phyloP scores from a whole-genome alignment of 139 green algal species.

The Raphidocelis subcapitata region DNA sequence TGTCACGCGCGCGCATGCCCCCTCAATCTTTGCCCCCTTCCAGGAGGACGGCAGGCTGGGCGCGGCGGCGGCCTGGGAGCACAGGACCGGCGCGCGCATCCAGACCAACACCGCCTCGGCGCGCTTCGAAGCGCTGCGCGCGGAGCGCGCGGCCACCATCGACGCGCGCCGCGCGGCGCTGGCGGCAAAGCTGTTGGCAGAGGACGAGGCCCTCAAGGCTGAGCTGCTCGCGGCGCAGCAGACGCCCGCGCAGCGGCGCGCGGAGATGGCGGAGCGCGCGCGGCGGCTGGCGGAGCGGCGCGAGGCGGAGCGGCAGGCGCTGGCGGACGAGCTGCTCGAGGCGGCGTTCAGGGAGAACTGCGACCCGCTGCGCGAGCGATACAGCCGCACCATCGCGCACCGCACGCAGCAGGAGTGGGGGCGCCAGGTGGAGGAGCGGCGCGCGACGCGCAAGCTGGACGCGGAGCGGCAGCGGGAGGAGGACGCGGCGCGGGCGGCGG shows the following conservation, averaged over 20 bases:
- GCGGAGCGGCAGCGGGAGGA: neutral
- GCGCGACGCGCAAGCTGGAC: neutral
- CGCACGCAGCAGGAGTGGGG: conserved; percentile 51
- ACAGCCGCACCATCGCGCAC: conserved; percentile 50
- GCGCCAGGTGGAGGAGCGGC: conserved; percentile 30
- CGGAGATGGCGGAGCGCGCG: conserved; percentile 45
- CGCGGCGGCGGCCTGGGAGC: conserved; percentile 25
- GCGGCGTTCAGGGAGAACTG: conserved; percentile 61
- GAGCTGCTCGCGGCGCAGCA: conserved; percentile 55
- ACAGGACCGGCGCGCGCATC: conserved; percentile 30
- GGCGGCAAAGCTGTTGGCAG: conserved; percentile 61
- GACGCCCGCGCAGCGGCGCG: conserved; percentile 53
- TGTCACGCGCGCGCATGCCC: conserved; percentile 2
- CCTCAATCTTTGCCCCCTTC: neutral
- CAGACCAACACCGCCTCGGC: conserved; percentile 26
- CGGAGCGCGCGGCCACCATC: conserved; percentile 28
- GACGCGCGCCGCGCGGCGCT: conserved; percentile 39
- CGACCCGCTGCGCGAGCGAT: conserved; percentile 45
- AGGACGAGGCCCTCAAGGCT: conserved; percentile 84
- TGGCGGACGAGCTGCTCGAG: neutral
- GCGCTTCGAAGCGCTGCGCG: conserved; percentile 41
- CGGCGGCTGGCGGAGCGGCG: conserved; percentile 34
- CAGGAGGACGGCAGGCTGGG: conserved; percentile 26
- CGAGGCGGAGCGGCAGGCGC: conserved; percentile 44
- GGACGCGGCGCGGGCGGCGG: neutral